Conservation (phyloP, 1,284 basidiomycete genomes). For the Trichosporon sp. region DNA sequence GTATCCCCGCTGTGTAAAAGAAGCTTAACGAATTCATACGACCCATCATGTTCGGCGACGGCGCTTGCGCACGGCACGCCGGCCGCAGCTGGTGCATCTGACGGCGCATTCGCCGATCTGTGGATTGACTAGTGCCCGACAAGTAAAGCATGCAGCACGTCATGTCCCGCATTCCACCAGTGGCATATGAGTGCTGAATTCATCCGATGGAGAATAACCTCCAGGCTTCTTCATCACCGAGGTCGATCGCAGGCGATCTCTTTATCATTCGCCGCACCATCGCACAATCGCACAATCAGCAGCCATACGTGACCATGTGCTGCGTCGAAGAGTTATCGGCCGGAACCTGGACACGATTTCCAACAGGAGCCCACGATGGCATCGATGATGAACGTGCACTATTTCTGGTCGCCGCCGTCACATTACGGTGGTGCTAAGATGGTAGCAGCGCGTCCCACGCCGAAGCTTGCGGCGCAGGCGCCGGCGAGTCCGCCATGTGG, state of each 20-base stretch:
- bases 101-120: slow-evolving; percentile 1
- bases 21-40: not conserved
- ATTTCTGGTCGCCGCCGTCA: not conserved
- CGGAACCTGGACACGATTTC: not conserved
- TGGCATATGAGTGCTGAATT: not conserved
- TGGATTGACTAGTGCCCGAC: not conserved
- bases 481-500: not conserved
- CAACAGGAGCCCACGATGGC: not conserved
- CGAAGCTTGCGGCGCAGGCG: not conserved
- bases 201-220: slow-evolving; percentile 1
- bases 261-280: not conserved
- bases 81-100: not conserved
- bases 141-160: not conserved
- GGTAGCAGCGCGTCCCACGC: not conserved
- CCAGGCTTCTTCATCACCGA: not conserved
- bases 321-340: not conserved
- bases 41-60: not conserved
- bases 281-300: not conserved
- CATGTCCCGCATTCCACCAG: not conserved
- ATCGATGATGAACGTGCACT: not conserved
- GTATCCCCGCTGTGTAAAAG: not conserved
- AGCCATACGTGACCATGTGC: not conserved
- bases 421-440: not conserved
- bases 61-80: not conserved
- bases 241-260: not conserved